Base-by-base conservation (phyloP, 2,329 filamentous ascomycete genomes). In the Sclerotinia sclerotiorum region DNA sequence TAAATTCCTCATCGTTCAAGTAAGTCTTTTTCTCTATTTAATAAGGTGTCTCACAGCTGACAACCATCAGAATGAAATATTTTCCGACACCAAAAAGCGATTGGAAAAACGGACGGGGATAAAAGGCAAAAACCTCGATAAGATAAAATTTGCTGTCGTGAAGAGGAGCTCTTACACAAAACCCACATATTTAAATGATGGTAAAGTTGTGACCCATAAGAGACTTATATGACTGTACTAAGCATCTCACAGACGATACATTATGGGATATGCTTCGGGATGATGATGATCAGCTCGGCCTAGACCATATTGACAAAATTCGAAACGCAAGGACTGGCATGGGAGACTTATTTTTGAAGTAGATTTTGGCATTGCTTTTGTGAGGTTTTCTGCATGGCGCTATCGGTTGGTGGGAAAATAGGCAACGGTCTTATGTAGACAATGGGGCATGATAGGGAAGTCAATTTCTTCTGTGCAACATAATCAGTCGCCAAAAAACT, bases 61-160 rank as follows among this genome's bases (percentile, higher is more conserved):
- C 63, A n/a, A 11, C 49, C 3, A 42, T 13, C 64, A 94, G 88
- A 91, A 88, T 66, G 95, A 99, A 79, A 84, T 85, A 51, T 98
- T 99, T 80, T 88, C 88, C 69, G 92, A 98, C 46, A 97, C 94
- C 55, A 97, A 94, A 82, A 93, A 97, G 81, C 88, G 95, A n/a
- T 83, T 99, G 5, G 94, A 95, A 74, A 94, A 94, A 79, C 86
- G 94, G 69, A 97, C 92, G 0, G 94, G 94, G 35, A 89, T 99
- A 81, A 97, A 97, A 80, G 96, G 95, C 79, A 99, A 99, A 84
- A 93, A 93, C 73, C 94, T 99, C 74, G 94, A 99, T 80, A 98
- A 98, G 84, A 95, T 99, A 80, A 97, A 96, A 80, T 97, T 99
- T 82, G 91, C 93, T 8, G 80, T 97, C 44, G 86, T 97, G 64